Evolutionary conservation across 768 basidiomycete genomes (phyloP), one percentile per base, ranked within the genome.

Genomic region (Scleroderma bovista): DNA sequence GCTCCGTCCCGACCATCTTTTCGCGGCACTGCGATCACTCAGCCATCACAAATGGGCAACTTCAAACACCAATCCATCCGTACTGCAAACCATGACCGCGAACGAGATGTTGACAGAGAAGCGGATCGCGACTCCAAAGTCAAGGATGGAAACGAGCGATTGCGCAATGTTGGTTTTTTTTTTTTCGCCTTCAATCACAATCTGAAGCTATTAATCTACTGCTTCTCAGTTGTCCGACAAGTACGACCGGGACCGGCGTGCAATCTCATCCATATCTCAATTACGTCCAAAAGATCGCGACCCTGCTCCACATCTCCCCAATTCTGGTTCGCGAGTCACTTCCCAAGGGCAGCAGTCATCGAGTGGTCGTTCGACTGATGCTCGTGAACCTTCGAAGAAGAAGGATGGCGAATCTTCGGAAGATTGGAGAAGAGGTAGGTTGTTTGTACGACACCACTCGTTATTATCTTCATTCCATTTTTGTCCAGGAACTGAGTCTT

Each of bases 21-120:
- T 61, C 80, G 87, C 26, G 77, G 87, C 12, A 74, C 67, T 13
- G 55, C 67, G 22, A 58, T 86, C 44, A 79, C 86, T 22, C 89
- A 93, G 59, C 87, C 88, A 23, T 88, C 90, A 32, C 89, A 92
- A 70, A 93, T 93, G 90, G 90, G 90, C 43, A 91, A 90, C 62
- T 93, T 93, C 67, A 88, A 89, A 62, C 90, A 92, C 60, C 90
- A 93, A 57, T 88, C 89, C 11, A 69, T 85, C 57, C 86, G 88
- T 47, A 72, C 79, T 15, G 74, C 71, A 38, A 86, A 88, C 64
- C 77, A 83, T 34, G 76, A 77, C 48, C 70, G 75, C 44, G 80
- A 69, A 40, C 62, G 59, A 47, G 66, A 80, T 20, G 62, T 65
- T 8, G 83, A 76, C 51, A 69, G 66, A 49, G 76, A 77, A 24